Base-by-base conservation (phyloP, 1,284 basidiomycete genomes). In the Kalmanozyma brasiliensis region DNA sequence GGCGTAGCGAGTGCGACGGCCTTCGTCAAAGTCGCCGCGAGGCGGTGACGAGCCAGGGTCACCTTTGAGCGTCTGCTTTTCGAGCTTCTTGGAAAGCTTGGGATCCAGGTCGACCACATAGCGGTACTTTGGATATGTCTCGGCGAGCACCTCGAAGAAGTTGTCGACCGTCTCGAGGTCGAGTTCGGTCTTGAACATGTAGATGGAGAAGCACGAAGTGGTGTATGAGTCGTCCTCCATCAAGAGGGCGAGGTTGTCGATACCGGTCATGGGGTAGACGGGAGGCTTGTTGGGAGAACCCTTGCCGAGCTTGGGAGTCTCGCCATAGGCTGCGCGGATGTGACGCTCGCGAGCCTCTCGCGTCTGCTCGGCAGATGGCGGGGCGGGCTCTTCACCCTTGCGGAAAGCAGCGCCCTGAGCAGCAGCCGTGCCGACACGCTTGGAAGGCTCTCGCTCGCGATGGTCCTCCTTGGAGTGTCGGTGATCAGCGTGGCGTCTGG, bases 151-250 rank as follows among this genome's bases (percentile, higher is more conserved):
- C 44, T 78, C 70, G 55, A 81, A 80, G 52, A 81, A 81, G 44
- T 75, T 69, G 30, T 71, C 59, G 44, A 80, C 71, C 3, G 79
- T 80, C 49, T 71, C 60, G 47, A 74, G 62, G 48, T 80, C 78
- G 46, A 81, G 64, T 42, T 69, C 68, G 23, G 76, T 57, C 38
- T 73, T 73, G 71, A 81, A 81, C 57, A 79, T 65, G 73, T 81
- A 81, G 43, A 81, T 78, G 45, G 77, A 79, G 67, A 76, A 81
- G 66, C 79, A 81, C 37, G 70, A 78, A 22, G 73, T 71, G 35
- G 78, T 78, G 63, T 79, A 81, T 14, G 67, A 47, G 37, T 79
- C 76, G 43, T 77, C 69, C 37, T 81, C 79, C 77, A 81, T 78
- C 8, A 81, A 49, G 23, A 80, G 70, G 0, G 77, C 74, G 7